Percentiles rank a stretch among this genome's conserved stretches.
Conservation (phyloP, 805 yeast genomes). For the Cyberlindnera xylosilytica region DNA sequence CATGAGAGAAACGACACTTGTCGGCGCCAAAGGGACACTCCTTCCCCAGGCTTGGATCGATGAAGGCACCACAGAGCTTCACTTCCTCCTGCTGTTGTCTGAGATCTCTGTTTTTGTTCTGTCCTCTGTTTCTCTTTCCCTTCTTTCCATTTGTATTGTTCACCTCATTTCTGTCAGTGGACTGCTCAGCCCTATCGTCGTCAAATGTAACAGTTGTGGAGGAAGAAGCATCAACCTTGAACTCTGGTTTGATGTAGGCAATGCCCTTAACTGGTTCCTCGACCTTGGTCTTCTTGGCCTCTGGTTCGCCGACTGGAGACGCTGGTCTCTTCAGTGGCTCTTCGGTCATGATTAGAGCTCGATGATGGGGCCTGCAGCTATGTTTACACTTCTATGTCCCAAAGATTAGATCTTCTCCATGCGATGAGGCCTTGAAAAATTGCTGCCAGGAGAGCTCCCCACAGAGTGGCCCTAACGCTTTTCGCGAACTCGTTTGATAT, state of each 20-base stretch:
- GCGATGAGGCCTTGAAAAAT: conserved; percentile 1
- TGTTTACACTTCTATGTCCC: background rate
- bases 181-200: conserved; percentile 47
- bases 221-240: conserved; percentile 38
- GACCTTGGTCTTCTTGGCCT: conserved; percentile 15
- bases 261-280: conserved; percentile 46
- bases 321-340: conserved; percentile 23
- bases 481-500: background rate
- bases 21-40: conserved; percentile 66
- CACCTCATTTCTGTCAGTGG: conserved; percentile 36
- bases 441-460: background rate
- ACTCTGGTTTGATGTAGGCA: conserved; percentile 77
- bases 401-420: background rate
- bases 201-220: conserved; percentile 28
- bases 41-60: conserved; percentile 47
- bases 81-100: conserved; percentile 62
- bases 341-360: conserved; percentile 12
- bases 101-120: conserved; percentile 78
- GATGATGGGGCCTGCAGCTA: background rate
- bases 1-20: conserved; percentile 75
- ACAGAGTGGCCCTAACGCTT: background rate
- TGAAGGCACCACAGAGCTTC: conserved; percentile 60
- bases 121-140: conserved; percentile 63
- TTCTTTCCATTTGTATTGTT: conserved; percentile 36
- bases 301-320: conserved; percentile 12